A percentile compares a stretch with the other conserved stretches of the same genome.
These are phyloP conservation scores for Alternaria dauci DNA, from an alignment of 2,329 filamentous ascomycete genomes.

Conservation along the genomic window DNA sequence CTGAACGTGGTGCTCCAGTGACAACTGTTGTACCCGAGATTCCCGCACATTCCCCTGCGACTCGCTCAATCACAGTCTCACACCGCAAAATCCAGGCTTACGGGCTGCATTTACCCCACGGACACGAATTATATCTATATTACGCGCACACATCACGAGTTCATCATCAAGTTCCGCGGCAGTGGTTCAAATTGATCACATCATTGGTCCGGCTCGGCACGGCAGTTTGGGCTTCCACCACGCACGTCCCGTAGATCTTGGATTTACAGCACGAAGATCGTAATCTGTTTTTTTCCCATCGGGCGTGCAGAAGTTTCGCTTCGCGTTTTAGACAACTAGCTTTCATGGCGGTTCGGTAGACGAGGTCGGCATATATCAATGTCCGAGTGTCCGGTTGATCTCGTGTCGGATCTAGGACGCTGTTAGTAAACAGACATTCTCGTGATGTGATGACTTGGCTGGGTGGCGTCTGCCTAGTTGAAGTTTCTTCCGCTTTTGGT, in stretches of 20 bases:
- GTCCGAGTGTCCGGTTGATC: background rate
- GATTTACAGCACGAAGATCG: background rate
- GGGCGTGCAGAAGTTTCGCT: conserved; percentile 1
- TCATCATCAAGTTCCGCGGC: background rate
- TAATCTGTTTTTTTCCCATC: background rate
- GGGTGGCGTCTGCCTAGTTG: background rate
- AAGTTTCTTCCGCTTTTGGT: background rate
- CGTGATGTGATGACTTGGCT: background rate
- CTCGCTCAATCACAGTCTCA: background rate
- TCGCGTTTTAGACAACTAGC: too few species aligned
- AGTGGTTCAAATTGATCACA: conserved; percentile 6
- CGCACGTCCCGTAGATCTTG: conserved; percentile 3
- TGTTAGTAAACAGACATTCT: background rate
- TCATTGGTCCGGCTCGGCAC: conserved; percentile 2
- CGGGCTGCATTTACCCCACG: background rate
- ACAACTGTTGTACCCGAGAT: too few species aligned
- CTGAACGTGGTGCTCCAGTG: background rate
- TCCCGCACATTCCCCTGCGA: background rate
- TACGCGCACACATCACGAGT: conserved; percentile 2
- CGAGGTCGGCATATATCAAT: background rate
- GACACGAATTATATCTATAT: background rate
- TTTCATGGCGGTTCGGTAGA: too few species aligned
- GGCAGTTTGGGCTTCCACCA: conserved; percentile 3
- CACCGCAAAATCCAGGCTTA: background rate
- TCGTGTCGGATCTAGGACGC: background rate